Conservation (phyloP, 2,329 filamentous ascomycete genomes). For the Trichoderma breve region DNA sequence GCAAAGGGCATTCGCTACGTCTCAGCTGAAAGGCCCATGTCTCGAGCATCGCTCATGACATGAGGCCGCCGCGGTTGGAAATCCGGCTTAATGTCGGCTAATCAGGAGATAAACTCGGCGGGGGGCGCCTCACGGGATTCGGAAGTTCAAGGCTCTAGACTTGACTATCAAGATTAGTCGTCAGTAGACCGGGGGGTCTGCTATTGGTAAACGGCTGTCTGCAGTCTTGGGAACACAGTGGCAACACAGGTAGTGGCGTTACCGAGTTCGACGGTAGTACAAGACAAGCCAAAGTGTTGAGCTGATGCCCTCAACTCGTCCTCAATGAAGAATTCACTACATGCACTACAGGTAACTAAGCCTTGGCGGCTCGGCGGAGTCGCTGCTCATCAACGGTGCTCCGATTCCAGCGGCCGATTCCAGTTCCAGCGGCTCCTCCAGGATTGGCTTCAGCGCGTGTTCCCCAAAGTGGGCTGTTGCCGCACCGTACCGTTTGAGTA, state of each 20-base stretch:
- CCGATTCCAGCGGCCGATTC: neutral
- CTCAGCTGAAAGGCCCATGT: neutral
- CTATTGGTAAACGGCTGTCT: too few species aligned
- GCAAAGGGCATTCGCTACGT: neutral
- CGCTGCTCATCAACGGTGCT: neutral
- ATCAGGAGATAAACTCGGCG: neutral
- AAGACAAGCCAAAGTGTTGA: neutral
- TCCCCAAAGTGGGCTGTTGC: slow-evolving; percentile 2
- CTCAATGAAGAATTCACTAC: neutral
- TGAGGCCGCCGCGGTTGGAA: slow-evolving; percentile 5
- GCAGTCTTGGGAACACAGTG: too few species aligned
- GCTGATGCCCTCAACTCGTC: neutral
- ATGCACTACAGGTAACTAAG: neutral
- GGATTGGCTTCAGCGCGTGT: neutral
- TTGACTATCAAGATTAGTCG: neutral
- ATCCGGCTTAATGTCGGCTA: slow-evolving; percentile 18
- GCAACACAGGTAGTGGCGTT: neutral
- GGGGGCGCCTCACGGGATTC: neutral
- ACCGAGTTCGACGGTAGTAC: neutral
- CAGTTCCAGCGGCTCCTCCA: neutral
- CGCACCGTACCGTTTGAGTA: neutral
- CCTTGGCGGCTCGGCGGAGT: neutral
- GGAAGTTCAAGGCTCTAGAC: neutral
- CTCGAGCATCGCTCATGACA: slow-evolving; percentile 1
- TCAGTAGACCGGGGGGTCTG: too few species aligned